These are phyloP conservation scores for Hypoxylon sp. DNA, from an alignment of 2,329 filamentous ascomycete species.

Conservation along the genomic window DNA sequence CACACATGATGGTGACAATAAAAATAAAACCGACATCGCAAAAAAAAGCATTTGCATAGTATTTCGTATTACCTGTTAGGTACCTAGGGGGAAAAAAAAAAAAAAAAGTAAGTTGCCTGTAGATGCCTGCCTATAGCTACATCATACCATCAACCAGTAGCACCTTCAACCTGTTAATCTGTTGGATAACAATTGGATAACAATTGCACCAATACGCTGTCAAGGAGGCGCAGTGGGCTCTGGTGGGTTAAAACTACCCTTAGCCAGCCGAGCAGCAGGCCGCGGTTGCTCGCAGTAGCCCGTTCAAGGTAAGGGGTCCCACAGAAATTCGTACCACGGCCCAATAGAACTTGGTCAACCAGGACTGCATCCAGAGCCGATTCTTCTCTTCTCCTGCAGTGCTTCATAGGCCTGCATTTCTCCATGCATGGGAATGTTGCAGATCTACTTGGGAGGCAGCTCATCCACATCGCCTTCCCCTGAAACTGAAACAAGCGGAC, in stretches of 20 bases:
- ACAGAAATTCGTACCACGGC: conserved; percentile 36
- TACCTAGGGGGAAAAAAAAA: neutral
- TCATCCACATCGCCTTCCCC: conserved; percentile 11
- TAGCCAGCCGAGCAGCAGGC: neutral
- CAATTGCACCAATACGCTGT: conserved; percentile 11
- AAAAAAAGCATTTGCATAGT: neutral
- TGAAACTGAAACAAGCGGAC: conserved; percentile 23
- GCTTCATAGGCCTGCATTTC: conserved; percentile 5
- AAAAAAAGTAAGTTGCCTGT: neutral
- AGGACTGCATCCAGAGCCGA: conserved; percentile 10
- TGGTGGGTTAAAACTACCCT: conserved; percentile 3
- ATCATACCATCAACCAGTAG: neutral
- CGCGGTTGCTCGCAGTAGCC: neutral
- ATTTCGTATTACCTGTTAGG: neutral
- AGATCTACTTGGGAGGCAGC: conserved; percentile 27
- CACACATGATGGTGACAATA: neutral
- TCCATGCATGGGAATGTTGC: conserved; percentile 35
- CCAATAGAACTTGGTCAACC: conserved; percentile 36
- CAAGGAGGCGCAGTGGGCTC: conserved; percentile 28
- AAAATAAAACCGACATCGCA: neutral
- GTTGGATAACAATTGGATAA: conserved; percentile 19
- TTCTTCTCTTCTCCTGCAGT: conserved; percentile 23
- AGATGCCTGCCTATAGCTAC: conserved; percentile 8
- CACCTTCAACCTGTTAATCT: neutral
- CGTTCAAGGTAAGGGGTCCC: neutral